Conservation (phyloP, 2,329 filamentous ascomycete genomes). For the Fusarium sp. region DNA sequence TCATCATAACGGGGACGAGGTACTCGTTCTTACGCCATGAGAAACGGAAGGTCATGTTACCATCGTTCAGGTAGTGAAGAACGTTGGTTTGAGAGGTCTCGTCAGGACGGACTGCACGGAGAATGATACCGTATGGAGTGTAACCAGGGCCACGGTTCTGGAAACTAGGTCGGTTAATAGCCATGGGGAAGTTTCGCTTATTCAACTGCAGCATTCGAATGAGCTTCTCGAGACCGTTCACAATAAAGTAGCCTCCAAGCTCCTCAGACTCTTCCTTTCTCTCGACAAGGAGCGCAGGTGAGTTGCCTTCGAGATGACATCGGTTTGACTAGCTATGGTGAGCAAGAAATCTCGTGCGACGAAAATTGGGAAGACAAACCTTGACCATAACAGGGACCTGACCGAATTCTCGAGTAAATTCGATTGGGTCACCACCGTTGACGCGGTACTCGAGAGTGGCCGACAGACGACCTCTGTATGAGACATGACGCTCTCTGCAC, state of each 20-base stretch:
- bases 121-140: conserved; percentile 89
- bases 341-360: conserved; percentile 20
- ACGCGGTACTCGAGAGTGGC: conserved; percentile 87
- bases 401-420: conserved; percentile 86
- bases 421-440: conserved; percentile 86
- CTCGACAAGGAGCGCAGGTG: conserved; percentile 83
- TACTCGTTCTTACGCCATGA: conserved; percentile 98
- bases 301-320: conserved; percentile 89
- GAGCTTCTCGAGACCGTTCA: conserved; percentile 97
- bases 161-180: conserved; percentile 92
- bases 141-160: conserved; percentile 87
- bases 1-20: conserved; percentile 95
- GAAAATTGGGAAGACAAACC: conserved; percentile 61
- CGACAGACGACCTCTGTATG: conserved; percentile 88
- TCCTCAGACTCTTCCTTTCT: conserved; percentile 97
- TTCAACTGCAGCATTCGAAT: conserved; percentile 92
- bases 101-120: conserved; percentile 93
- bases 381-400: conserved; percentile 94
- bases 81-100: conserved; percentile 98
- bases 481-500: conserved; percentile 91
- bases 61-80: conserved; percentile 93
- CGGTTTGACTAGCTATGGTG: conserved; percentile 74
- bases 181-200: conserved; percentile 93
- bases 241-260: conserved; percentile 94
- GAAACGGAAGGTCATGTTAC: conserved; percentile 96